Evolutionary conservation across 805 yeast genomes (phyloP).

Genomic region (Yamadazyma phyllophila): DNA sequence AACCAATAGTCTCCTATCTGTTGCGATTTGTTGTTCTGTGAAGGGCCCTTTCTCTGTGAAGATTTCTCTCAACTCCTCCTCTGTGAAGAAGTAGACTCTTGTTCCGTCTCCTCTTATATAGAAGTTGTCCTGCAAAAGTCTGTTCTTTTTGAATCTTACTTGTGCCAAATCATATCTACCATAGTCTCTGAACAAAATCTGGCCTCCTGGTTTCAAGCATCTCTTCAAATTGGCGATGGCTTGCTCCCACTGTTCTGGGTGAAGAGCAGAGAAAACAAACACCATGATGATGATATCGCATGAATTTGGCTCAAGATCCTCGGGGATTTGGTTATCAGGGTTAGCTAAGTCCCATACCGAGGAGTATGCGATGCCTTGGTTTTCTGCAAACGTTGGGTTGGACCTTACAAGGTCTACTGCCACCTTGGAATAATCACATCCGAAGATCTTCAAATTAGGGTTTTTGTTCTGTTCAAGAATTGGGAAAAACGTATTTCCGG

Average conservation of each 20-base stretch:
- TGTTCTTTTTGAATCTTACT: conserved; percentile 83
- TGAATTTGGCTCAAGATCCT: conserved; percentile 73
- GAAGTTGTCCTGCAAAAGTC: conserved; percentile 86
- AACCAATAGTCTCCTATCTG: conserved; percentile 87
- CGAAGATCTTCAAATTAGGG: conserved; percentile 67
- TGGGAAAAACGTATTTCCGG: conserved; percentile 95
- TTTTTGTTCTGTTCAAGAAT: conserved; percentile 80
- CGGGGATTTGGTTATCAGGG: conserved; percentile 71
- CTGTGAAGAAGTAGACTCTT: conserved; percentile 94
- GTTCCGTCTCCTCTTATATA: conserved; percentile 98
- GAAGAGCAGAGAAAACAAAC: conserved; percentile 87
- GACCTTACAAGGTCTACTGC: conserved; percentile 84
- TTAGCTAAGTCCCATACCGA: conserved; percentile 96
- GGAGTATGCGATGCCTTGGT: conserved; percentile 61
- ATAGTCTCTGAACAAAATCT: conserved; percentile 85
- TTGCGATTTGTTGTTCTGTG: conserved; percentile 71
- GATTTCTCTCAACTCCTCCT: conserved; percentile 78
- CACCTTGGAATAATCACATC: conserved; percentile 85
- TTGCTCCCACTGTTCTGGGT: conserved; percentile 85
- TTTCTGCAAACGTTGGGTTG: conserved; percentile 57
- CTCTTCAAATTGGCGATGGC: conserved; percentile 72
- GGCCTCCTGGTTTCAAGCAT: conserved; percentile 89
- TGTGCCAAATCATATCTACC: conserved; percentile 97
- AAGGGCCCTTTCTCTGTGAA: conserved; percentile 53
- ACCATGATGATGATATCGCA: conserved; percentile 93